A percentile compares a stretch with the other conserved stretches of the same genome.
Evolutionary conservation across 192 early-diverging fungal genomes (phyloP).

Genomic region (Umbelopsis sp.): DNA sequence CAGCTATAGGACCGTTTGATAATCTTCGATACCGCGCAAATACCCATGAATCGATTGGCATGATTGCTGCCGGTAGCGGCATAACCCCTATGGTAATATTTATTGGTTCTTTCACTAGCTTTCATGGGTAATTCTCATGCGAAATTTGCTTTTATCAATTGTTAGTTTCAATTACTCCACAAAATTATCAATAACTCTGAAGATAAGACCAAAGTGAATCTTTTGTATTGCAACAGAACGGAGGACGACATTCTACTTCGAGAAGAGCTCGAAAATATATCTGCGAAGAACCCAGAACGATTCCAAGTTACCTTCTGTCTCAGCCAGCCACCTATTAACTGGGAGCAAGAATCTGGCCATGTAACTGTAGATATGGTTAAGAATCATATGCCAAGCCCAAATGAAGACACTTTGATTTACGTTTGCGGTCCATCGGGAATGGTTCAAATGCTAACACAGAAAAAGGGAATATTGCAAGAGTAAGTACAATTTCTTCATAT

Average conservation of each 20-base stretch:
- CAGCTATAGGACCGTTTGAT: not conserved
- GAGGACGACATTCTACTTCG: conserved; percentile 70
- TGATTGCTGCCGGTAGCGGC: not conserved
- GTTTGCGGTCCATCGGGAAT: conserved; percentile 21
- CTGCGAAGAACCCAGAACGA: conserved; percentile 57
- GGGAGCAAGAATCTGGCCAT: conserved; percentile 61
- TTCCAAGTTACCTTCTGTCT: conserved; percentile 65
- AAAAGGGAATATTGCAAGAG: not conserved
- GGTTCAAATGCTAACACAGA: not conserved
- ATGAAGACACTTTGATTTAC: not conserved
- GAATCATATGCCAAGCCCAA: conserved; percentile 56
- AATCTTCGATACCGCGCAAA: not conserved
- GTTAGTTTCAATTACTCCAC: conserved; percentile 70
- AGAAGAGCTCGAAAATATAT: conserved; percentile 56
- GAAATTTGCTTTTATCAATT: conserved; percentile 54
- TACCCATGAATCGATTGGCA: not conserved
- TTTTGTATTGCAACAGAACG: conserved; percentile 67
- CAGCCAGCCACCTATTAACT: conserved; percentile 49
- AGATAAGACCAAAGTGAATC: conserved; percentile 68
- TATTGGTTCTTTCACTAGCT: not conserved
- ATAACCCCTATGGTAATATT: not conserved
- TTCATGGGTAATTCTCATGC: not conserved
- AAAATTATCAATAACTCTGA: conserved; percentile 60
- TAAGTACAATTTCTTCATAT: not conserved
- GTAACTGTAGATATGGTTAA: conserved; percentile 61